Conservation (phyloP, 2,329 filamentous ascomycete genomes). For the Tolypocladium tundrense region DNA sequence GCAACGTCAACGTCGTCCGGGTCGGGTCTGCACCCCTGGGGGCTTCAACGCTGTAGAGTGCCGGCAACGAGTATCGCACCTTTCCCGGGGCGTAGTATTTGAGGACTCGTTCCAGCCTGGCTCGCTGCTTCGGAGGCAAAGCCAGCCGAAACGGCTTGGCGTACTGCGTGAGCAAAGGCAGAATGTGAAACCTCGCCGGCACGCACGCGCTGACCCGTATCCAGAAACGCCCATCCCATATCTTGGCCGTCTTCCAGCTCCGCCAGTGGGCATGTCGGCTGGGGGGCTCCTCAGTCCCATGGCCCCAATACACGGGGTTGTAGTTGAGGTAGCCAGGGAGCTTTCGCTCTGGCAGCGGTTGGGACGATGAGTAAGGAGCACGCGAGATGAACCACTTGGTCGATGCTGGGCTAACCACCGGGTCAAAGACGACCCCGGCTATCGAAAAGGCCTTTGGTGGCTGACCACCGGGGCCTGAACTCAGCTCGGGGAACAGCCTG, state of each 20-base stretch:
- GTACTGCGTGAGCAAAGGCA: constrained; percentile 33
- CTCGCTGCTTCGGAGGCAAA: constrained; percentile 21
- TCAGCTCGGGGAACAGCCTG: constrained; percentile 37
- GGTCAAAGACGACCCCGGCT: constrained; percentile 27
- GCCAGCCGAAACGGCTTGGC: constrained; percentile 37
- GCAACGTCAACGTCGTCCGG: constrained; percentile 24
- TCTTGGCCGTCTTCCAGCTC: constrained; percentile 20
- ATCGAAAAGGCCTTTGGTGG: constrained; percentile 30
- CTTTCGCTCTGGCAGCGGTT: constrained; percentile 18
- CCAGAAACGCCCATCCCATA: constrained; percentile 57
- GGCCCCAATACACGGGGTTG: not conserved
- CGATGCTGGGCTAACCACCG: constrained; percentile 11
- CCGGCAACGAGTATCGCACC: constrained; percentile 44
- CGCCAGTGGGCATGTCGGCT: constrained; percentile 12
- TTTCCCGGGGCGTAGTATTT: constrained; percentile 43
- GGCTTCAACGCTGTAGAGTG: constrained; percentile 35
- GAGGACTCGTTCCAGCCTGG: constrained; percentile 30
- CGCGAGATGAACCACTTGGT: constrained; percentile 35
- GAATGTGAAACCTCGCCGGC: constrained; percentile 30
- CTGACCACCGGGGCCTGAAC: constrained; percentile 3
- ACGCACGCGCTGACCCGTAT: constrained; percentile 35
- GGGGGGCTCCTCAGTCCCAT: constrained; percentile 1
- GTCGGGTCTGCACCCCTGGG: constrained; percentile 1
- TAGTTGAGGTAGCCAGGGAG: constrained; percentile 13
- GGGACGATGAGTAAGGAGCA: constrained; percentile 31